Conservation (phyloP, 1,284 basidiomycete genomes). For the Microstroma glucosiphilum region DNA sequence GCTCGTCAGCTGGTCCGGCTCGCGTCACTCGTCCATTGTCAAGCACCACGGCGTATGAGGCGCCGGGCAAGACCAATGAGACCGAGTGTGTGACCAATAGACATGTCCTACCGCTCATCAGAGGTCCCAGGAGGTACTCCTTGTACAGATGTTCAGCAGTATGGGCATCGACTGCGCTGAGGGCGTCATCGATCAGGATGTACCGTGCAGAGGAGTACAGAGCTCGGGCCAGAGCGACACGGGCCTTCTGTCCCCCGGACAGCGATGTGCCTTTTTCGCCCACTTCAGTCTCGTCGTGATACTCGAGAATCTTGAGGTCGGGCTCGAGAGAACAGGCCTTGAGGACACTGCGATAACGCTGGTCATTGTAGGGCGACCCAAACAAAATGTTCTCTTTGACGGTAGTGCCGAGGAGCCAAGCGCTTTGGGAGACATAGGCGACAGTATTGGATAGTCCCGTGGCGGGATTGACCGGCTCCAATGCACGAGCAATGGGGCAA, state of each 20-base stretch:
- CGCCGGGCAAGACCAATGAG: slow-evolving; percentile 65
- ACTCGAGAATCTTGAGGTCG: slow-evolving; percentile 84
- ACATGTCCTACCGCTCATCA: slow-evolving; percentile 64
- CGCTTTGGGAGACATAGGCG: slow-evolving; percentile 87
- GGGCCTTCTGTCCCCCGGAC: slow-evolving; percentile 89
- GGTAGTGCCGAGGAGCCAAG: slow-evolving; percentile 85
- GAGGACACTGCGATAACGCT: slow-evolving; percentile 70
- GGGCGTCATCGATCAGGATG: slow-evolving; percentile 80
- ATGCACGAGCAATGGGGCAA: slow-evolving; percentile 52
- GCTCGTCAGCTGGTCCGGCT: slow-evolving; percentile 62
- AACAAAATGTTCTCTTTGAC: slow-evolving; percentile 94
- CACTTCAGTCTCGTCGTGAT: slow-evolving; percentile 86
- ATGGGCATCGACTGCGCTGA: slow-evolving; percentile 83
- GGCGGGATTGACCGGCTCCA: slow-evolving; percentile 51
- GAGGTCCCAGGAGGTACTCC: slow-evolving; percentile 61
- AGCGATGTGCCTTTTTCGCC: slow-evolving; percentile 66
- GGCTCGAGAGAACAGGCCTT: slow-evolving; percentile 72
- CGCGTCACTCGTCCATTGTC: slow-evolving; percentile 67
- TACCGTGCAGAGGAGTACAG: slow-evolving; percentile 84
- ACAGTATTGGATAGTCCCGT: slow-evolving; percentile 66
- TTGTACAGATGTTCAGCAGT: slow-evolving; percentile 70
- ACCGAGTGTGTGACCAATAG: slow-evolving; percentile 83
- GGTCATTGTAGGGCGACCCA: slow-evolving; percentile 70
- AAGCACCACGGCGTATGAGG: slow-evolving; percentile 66
- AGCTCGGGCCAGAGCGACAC: slow-evolving; percentile 67